Base-by-base conservation (phyloP, 2,329 filamentous ascomycete genomes). In the Westerdykella sp. region DNA sequence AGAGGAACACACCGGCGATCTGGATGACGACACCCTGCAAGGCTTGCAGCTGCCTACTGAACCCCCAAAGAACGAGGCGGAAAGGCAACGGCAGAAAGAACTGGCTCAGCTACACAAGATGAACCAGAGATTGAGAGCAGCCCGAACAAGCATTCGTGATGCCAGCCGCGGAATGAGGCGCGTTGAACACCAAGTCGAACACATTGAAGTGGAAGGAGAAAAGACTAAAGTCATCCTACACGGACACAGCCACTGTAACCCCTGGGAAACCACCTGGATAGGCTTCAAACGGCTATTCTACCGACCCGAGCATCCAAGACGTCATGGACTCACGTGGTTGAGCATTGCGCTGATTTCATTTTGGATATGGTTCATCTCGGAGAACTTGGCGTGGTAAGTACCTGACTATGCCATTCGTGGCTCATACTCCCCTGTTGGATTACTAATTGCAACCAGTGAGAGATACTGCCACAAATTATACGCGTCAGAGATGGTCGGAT, bases 381-480 rank as follows among this genome's bases (percentile, higher is more conserved):
- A 78, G 58, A 66, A 66, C 25, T 56, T 67, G 30, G 70, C 76
- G 56, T 74, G 72, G 64, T 67, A 60, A 36, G 62, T 56, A 14
- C 11, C 36, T 23, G 41, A 43, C 31, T 35, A 37, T 48, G 38
- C 48, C 41, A 15, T 23, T 13, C 41, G 42, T 25, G 34, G 45
- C 44, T 30, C 47, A 43, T 18, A 34, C 22, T 28, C 40, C 15
- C 14, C 35, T 38, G 6, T 25, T 37, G 13, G 23, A 11, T 45
- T 41, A 41, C 47, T 46, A 32, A 47, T 30, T 9, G 2, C 12
- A 22, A 32, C 38, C 44, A 66, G 63, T 49, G 70, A 75, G 30
- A 60, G 69, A 22, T 79, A 75, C 59, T 77, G 74, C 54, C 73
- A 77, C 38, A 73, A 72, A 3, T 48, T 63, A 6, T 72, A 75